Percentiles rank a stretch among this genome's conserved stretches.
These are phyloP conservation scores for Neckera pumila DNA, from an alignment of 225 moss, liverwort and hornwort genomes.

Conservation along the genomic window DNA sequence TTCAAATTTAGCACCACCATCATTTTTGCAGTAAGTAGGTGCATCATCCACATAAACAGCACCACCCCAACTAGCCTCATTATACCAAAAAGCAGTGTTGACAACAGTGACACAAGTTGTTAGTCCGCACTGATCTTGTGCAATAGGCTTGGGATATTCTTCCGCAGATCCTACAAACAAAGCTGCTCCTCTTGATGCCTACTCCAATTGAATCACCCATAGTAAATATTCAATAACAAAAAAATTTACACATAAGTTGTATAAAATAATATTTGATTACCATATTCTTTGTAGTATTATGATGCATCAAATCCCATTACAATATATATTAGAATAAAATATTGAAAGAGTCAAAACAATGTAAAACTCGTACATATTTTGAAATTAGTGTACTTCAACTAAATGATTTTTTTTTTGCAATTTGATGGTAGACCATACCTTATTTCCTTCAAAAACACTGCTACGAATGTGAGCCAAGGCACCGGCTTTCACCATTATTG, in stretches of 20 bases:
- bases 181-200: conserved; percentile 28
- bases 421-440: not conserved
- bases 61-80: conserved; percentile 27
- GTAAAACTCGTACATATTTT: not conserved
- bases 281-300: not conserved
- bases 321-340: not conserved
- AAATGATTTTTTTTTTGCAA: not conserved
- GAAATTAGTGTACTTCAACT: not conserved
- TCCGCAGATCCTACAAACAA: conserved; percentile 8
- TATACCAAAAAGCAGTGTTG: conserved; percentile 21
- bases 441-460: conserved; percentile 25
- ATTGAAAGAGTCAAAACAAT: not conserved
- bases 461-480: conserved; percentile 20
- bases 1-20: conserved; percentile 28
- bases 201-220: not conserved
- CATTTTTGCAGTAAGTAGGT: not conserved
- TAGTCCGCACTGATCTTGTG: conserved; percentile 9
- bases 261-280: not conserved
- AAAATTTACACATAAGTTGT: fast-evolving
- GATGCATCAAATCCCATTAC: not conserved
- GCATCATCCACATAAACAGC: conserved; percentile 35
- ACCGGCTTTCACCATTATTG: conserved; percentile 38
- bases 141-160: not conserved
- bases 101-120: conserved; percentile 15
- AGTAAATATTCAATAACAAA: not conserved